Evolutionary conservation across 352 stramenopile genomes (phyloP).

Genomic region (Phytopythium oedochilum): DNA sequence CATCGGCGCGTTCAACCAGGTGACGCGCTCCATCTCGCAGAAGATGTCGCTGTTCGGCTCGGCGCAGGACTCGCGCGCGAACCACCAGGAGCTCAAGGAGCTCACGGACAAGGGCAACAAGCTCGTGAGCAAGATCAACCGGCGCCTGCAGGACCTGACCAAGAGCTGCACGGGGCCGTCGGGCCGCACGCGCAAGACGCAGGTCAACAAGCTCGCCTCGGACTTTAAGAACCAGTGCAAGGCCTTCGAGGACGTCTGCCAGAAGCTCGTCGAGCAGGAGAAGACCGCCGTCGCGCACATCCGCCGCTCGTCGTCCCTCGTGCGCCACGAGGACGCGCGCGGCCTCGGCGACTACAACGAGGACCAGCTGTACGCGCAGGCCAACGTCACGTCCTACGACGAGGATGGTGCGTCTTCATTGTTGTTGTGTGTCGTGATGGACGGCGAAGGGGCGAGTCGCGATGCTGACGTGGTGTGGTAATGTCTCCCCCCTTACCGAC

Average conservation of each 20-base stretch:
- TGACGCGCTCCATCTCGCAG: conserved; percentile 49
- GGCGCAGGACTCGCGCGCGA: conserved; percentile 47
- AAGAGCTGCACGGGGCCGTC: conserved; percentile 22
- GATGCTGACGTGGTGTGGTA: conserved; percentile 4
- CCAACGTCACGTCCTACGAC: conserved; percentile 56
- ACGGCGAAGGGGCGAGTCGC: neutral
- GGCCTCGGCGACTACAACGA: conserved; percentile 57
- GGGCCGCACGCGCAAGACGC: conserved; percentile 37
- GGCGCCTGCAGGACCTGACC: conserved; percentile 41
- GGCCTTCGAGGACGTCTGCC: conserved; percentile 51
- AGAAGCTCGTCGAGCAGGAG: conserved; percentile 40
- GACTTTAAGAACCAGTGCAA: conserved; percentile 66
- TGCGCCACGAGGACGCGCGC: conserved; percentile 33
- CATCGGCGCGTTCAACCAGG: conserved; percentile 56
- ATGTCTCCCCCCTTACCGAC: conserved; percentile 3
- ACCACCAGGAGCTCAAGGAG: conserved; percentile 60
- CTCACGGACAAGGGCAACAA: conserved; percentile 57
- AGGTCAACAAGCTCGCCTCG: conserved; percentile 46
- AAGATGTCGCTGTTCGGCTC: conserved; percentile 62
- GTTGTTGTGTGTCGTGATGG: neutral
- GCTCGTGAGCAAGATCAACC: conserved; percentile 52
- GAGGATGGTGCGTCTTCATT: conserved; percentile 38
- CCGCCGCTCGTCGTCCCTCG: conserved; percentile 41
- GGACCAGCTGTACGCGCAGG: conserved; percentile 63
- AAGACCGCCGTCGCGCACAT: conserved; percentile 43